Evolutionary conservation across 805 yeast species (phyloP), one percentile per base, ranked within the genome.

Genomic region (Lachancea thermotolerans): DNA sequence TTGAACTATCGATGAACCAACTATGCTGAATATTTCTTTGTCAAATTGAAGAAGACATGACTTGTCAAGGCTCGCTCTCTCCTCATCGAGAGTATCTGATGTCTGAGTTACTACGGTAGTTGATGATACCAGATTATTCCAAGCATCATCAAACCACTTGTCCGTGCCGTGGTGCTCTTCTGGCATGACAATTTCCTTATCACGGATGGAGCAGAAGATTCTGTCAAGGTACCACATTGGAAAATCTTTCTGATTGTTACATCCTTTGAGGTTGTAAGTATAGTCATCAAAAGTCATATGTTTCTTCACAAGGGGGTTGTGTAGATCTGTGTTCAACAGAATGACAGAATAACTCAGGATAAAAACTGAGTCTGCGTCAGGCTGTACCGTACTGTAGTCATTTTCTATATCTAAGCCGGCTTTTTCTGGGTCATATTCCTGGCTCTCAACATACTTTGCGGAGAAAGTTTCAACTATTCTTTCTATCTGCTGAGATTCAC

Each of bases 401-500:
- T 35, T 66, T 27, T 57, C 58, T 3, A 49, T 55, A 25, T 54
- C 56, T 47, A 50, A 9, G 33, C 28, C 41, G 43, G 45, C 30
- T 28, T 45, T 50, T n/a, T 44, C 42, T 17, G 49, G 49, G 21
- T 55, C 59, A 39, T 68, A 67, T 6, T 67, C 66, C 57, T 82
- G 87, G 47, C 84, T 80, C 15, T 70, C 71, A 11, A 86, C 85
- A 65, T 87, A 93, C 47, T 85, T 78, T 35, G 79, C 81, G 2
- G 95, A 89, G 65, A 93, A 93, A 5, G 79, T 71, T 57, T 91
- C 97, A 27, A 93, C 83, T 12, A 91, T 78, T 56, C 96, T 75
- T 63, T 93, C 99, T 60, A 93, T 93, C 63, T 88, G 96, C 59
- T 89, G 98, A 0, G 97, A 85, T 66, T 93, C 99, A 48, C 99